A percentile compares a stretch with the other conserved stretches of the same genome.
phyloP scores from a whole-genome alignment of 106 monocot genomes.

The Posidonia australis region DNA sequence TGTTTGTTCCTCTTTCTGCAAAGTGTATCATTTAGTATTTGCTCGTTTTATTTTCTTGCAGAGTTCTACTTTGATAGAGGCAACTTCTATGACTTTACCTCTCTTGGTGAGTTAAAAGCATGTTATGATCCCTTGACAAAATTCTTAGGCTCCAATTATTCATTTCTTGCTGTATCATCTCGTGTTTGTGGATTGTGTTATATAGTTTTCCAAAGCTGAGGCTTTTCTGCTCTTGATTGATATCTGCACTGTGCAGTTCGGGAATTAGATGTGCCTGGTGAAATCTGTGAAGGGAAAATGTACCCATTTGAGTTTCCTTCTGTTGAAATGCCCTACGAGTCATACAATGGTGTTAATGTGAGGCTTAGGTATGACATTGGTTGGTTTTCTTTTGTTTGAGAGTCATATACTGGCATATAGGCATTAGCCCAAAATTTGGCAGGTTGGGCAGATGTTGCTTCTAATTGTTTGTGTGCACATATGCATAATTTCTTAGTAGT shows the following conservation, averaged over 20 bases:
- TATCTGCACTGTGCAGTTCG: conserved; percentile 77
- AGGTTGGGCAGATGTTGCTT: not conserved
- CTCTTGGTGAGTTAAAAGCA: conserved; percentile 51
- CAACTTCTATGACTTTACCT: conserved; percentile 96
- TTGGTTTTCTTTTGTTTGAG: not conserved
- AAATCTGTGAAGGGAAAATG: conserved; percentile 85
- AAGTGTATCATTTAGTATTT: not conserved
- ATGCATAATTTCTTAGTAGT: too few species aligned
- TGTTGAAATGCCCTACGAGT: conserved; percentile 98
- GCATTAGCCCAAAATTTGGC: not conserved
- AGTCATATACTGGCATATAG: not conserved
- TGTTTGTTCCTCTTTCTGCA: not conserved
- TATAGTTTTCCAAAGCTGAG: not conserved
- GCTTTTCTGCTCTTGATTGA: too few species aligned
- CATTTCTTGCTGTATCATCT: not conserved
- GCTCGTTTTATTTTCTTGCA: conserved; percentile 24
- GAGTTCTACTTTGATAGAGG: conserved; percentile 87
- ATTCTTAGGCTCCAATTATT: not conserved
- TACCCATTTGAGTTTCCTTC: conserved; percentile 93
- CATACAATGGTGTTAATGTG: conserved; percentile 89
- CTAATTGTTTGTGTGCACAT: not conserved
- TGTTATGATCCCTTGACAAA: too few species aligned
- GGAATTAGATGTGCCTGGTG: conserved; percentile 96
- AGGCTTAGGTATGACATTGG: conserved; percentile 55
- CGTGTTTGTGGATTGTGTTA: not conserved